These are phyloP conservation scores for Cytospora leucostoma DNA, from an alignment of 2,329 filamentous ascomycete species.

Conservation along the genomic window DNA sequence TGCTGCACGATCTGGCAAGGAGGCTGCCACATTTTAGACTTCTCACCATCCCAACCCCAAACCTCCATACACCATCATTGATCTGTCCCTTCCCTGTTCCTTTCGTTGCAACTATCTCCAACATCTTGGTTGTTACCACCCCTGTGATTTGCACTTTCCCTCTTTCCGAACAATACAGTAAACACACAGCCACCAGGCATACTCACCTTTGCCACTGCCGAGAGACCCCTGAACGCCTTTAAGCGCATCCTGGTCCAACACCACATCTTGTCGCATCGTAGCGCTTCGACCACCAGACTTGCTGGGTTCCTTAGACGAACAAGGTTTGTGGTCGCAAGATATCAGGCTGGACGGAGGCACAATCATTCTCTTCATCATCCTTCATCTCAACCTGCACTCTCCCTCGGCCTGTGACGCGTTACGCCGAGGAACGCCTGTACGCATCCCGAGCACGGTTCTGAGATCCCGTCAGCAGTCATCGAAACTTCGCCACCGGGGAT, in stretches of 20 bases:
- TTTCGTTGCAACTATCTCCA: background rate
- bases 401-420: constrained; percentile 13
- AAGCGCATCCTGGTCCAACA: background rate
- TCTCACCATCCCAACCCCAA: constrained; percentile 3
- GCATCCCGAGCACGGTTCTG: background rate
- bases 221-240: background rate
- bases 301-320: constrained; percentile 2
- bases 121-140: constrained; percentile 15
- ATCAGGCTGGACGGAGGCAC: constrained; percentile 2
- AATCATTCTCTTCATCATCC: constrained; percentile 13
- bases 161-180: constrained; percentile 1
- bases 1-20: constrained; percentile 17
- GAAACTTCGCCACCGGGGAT: constrained; percentile 10
- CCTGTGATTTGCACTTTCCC: constrained; percentile 10
- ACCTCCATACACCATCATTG: constrained; percentile 14
- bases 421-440: background rate
- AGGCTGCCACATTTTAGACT: constrained; percentile 23
- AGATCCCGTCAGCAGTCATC: constrained; percentile 17
- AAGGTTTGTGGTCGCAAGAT: constrained; percentile 12
- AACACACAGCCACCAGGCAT: background rate
- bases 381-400: background rate
- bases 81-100: constrained; percentile 8
- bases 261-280: constrained; percentile 14
- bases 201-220: background rate
- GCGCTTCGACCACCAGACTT: constrained; percentile 10